phyloP scores from a whole-genome alignment of 2,329 filamentous ascomycete species.

The Diaporthe citriasiana region DNA sequence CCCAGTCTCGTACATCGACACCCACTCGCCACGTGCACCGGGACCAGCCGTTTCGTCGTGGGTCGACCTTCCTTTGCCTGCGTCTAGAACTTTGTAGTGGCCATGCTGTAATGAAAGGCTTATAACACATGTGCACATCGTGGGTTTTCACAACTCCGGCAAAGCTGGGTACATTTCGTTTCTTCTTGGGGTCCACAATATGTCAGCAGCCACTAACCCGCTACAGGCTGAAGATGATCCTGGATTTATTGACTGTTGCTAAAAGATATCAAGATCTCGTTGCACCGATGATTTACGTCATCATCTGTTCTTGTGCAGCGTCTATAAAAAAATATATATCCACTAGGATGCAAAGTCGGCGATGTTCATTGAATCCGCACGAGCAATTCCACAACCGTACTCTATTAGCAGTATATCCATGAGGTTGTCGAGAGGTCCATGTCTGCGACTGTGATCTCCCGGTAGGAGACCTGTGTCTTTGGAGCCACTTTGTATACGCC shows the following conservation, averaged over 20 bases:
- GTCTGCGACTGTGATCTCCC: background rate
- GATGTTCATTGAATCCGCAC: background rate
- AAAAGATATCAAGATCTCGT: background rate
- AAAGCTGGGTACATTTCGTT: background rate
- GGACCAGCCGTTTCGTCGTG: background rate
- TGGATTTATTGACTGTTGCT: background rate
- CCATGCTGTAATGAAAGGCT: background rate
- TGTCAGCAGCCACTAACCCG: background rate
- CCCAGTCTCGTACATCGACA: conserved; percentile 16
- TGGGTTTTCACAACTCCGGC: background rate
- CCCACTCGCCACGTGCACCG: conserved; percentile 23
- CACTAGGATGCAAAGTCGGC: too few relatives aligned
- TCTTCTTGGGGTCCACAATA: background rate
- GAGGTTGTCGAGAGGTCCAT: background rate
- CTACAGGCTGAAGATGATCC: background rate
- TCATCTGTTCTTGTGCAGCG: background rate
- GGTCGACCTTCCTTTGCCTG: background rate
- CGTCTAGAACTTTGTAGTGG: background rate
- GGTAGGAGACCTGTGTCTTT: background rate
- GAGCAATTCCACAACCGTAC: background rate
- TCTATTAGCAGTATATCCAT: too few relatives aligned
- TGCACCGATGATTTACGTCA: background rate
- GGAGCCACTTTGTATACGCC: background rate
- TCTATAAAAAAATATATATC: background rate
- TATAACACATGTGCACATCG: too few relatives aligned